Evolutionary conservation across 2,329 filamentous ascomycete genomes (phyloP).

Genomic region (Penicillium sp.): DNA sequence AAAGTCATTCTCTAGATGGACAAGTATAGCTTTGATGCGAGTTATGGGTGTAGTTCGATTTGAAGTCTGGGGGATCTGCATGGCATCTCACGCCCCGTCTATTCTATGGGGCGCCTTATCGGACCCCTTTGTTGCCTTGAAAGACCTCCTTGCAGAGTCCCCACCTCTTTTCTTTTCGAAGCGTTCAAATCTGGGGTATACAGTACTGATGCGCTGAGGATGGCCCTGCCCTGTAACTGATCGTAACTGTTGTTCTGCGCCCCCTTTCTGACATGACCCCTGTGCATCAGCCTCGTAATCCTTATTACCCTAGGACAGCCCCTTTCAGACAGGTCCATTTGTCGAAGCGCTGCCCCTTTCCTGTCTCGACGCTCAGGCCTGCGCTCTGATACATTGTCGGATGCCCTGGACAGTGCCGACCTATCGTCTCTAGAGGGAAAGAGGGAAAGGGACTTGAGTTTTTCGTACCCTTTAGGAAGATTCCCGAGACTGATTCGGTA

Average conservation of each 20-base stretch:
- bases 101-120: slow-evolving; percentile 11
- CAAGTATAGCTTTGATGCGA: no score
- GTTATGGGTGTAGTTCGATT: not conserved
- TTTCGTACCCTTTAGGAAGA: not conserved
- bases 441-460: not conserved
- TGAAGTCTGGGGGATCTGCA: slow-evolving; percentile 7
- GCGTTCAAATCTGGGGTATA: slow-evolving; percentile 9
- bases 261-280: not conserved
- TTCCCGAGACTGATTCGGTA: not conserved
- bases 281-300: not conserved
- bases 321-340: not conserved
- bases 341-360: slow-evolving; percentile 1
- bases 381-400: slow-evolving; percentile 4
- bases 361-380: slow-evolving; percentile 6
- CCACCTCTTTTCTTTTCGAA: not conserved
- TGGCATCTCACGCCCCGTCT: slow-evolving; percentile 7
- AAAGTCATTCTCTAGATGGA: slow-evolving; percentile 1
- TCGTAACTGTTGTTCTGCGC: no score
- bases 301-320: not conserved
- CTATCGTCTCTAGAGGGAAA: not conserved
- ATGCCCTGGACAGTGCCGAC: not conserved
- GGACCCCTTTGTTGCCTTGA: not conserved
- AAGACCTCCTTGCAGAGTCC: not conserved
- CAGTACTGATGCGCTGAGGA: not conserved
- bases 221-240: no score